phyloP scores from a whole-genome alignment of 2,329 filamentous ascomycete genomes.

The Aspergillus sp. region DNA sequence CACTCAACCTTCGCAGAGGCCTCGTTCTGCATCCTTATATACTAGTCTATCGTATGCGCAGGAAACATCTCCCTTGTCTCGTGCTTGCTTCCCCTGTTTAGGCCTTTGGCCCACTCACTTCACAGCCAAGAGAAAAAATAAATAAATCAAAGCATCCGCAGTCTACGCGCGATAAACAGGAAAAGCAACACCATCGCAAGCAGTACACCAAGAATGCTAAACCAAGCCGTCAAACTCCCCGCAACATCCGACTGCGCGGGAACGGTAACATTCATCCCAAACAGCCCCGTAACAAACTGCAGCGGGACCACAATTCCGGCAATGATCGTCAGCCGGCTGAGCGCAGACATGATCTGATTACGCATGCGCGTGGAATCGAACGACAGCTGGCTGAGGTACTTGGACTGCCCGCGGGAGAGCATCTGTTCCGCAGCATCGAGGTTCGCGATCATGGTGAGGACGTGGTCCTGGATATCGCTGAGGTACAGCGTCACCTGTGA shows the following conservation, averaged over 20 bases:
- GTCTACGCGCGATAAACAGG: slow-evolving; percentile 38
- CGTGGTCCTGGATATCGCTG: slow-evolving; percentile 95
- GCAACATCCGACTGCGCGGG: slow-evolving; percentile 34
- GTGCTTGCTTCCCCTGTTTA: too few species aligned
- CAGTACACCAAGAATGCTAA: slow-evolving; percentile 46
- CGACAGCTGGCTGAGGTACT: slow-evolving; percentile 88
- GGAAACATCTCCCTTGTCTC: too few species aligned
- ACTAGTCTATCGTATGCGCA: too few species aligned
- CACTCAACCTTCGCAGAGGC: too few species aligned
- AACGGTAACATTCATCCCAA: slow-evolving; percentile 51
- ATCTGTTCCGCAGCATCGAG: slow-evolving; percentile 94
- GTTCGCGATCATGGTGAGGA: slow-evolving; percentile 96
- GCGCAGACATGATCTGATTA: slow-evolving; percentile 78
- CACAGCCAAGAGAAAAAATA: background rate
- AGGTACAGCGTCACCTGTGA: slow-evolving; percentile 94
- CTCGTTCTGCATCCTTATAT: too few species aligned
- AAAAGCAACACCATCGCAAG: slow-evolving; percentile 34
- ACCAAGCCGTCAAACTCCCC: slow-evolving; percentile 43
- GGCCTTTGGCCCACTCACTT: too few species aligned
- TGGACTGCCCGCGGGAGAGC: slow-evolving; percentile 84
- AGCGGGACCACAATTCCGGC: slow-evolving; percentile 90
- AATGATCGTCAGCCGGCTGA: slow-evolving; percentile 89
- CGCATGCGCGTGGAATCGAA: slow-evolving; percentile 87
- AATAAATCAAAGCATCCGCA: slow-evolving; percentile 17
- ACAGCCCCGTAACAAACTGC: slow-evolving; percentile 73